Conservation (phyloP, 2,329 filamentous ascomycete species). For the Fusarium pininemorale region DNA sequence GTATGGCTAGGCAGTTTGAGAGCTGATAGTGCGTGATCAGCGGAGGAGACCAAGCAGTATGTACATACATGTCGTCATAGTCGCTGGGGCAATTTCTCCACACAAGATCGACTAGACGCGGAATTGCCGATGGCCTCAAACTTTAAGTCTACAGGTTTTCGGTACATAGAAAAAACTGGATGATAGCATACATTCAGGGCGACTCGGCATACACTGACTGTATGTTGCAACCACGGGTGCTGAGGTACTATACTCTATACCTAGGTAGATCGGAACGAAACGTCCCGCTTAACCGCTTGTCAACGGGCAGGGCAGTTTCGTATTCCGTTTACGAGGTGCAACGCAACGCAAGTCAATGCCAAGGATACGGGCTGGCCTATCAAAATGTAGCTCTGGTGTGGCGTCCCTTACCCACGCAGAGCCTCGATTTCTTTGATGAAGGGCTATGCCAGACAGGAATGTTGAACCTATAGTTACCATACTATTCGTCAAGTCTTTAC, state of each 20-base stretch:
- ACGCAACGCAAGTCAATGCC: not conserved
- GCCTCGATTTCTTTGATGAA: not conserved
- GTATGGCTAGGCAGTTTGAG: not conserved
- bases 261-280: not conserved
- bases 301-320: constrained; percentile 1
- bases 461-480: not conserved
- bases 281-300: constrained; percentile 8
- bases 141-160: not conserved
- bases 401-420: not conserved
- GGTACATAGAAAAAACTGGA: not conserved
- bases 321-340: not conserved
- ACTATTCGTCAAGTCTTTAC: constrained; percentile 1
- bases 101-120: constrained; percentile 22
- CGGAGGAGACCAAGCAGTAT: not conserved
- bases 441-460: not conserved
- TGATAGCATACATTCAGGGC: not conserved
- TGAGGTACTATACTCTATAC: not conserved
- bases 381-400: not conserved
- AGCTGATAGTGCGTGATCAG: constrained; percentile 9
- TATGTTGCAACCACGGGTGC: not conserved
- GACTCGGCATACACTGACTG: not conserved
- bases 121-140: constrained; percentile 26
- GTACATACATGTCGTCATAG: constrained; percentile 3
- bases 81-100: constrained; percentile 15
- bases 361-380: constrained; percentile 26